Conservation (phyloP, 2,329 filamentous ascomycete genomes). For the Achaetomium macrosporum region DNA sequence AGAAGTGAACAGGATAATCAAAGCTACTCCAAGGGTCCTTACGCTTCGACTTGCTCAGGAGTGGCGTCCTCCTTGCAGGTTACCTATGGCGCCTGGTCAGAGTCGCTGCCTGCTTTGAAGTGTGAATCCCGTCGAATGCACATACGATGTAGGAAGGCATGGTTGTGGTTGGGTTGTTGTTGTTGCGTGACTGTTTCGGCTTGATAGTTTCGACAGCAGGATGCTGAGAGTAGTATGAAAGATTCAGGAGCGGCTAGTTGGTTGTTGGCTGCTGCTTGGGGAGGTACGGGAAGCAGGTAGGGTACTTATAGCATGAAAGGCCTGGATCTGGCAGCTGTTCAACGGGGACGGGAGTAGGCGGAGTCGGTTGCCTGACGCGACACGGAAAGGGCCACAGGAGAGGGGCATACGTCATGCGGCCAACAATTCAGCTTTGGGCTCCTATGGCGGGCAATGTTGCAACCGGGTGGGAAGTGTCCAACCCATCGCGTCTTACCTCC, state of each 20-base stretch:
- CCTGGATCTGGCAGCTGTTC: slow-evolving; percentile 2
- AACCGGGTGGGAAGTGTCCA: background rate
- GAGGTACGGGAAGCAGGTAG: background rate
- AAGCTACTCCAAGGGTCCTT: slow-evolving; percentile 27
- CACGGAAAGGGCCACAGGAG: slow-evolving; percentile 11
- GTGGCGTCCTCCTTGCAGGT: slow-evolving; percentile 69
- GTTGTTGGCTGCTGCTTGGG: background rate
- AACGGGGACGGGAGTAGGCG: slow-evolving; percentile 7
- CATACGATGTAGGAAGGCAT: slow-evolving; percentile 55
- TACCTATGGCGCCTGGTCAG: slow-evolving; percentile 48
- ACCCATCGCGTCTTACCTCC: background rate
- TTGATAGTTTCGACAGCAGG: background rate
- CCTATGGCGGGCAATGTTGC: background rate
- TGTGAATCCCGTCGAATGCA: background rate
- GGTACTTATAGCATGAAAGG: slow-evolving; percentile 15
- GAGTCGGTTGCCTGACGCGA: slow-evolving; percentile 16
- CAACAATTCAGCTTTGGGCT: background rate
- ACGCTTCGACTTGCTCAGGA: slow-evolving; percentile 62
- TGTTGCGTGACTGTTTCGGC: background rate
- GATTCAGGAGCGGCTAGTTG: background rate
- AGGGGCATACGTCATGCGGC: slow-evolving; percentile 23
- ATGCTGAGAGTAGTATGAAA: background rate
- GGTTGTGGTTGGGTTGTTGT: slow-evolving; percentile 23
- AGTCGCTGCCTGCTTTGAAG: background rate
- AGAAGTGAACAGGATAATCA: background rate